Percentiles rank a stretch among this genome's conserved stretches.
Conservation (phyloP, 306 rosid species). For the Geum urbanum region DNA sequence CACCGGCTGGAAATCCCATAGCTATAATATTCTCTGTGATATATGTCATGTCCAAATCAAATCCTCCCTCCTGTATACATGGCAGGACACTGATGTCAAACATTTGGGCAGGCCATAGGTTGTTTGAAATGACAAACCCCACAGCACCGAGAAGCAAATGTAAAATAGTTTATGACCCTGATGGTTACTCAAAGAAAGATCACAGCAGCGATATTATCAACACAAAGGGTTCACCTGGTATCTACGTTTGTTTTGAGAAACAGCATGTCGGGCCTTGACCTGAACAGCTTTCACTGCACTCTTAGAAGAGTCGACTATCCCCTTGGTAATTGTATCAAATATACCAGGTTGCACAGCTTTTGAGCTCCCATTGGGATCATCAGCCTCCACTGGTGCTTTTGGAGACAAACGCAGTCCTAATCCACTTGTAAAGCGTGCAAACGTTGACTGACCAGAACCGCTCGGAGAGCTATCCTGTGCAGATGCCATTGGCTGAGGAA, state of each 20-base stretch:
- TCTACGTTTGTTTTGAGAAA: slow-evolving; percentile 96
- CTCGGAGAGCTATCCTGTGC: slow-evolving; percentile 58
- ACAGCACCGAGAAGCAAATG: not conserved
- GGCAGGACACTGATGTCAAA: slow-evolving; percentile 16
- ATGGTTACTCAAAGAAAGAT: not conserved
- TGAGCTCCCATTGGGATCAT: slow-evolving; percentile 45
- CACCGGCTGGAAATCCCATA: slow-evolving; percentile 99
- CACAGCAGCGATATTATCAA: slow-evolving; percentile 2
- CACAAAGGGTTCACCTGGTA: slow-evolving; percentile 64
- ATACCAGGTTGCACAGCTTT: slow-evolving; percentile 58
- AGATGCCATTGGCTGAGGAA: slow-evolving; percentile 61
- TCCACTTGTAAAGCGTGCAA: slow-evolving; percentile 85
- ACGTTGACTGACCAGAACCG: slow-evolving; percentile 70
- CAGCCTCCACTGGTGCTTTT: slow-evolving; percentile 48
- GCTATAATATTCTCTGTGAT: slow-evolving; percentile 97
- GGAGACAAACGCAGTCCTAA: slow-evolving; percentile 86
- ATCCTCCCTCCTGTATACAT: slow-evolving; percentile 79
- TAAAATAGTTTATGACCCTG: not conserved
- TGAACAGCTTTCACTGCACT: slow-evolving; percentile 98
- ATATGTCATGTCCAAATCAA: slow-evolving; percentile 97
- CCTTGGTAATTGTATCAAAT: slow-evolving; percentile 73
- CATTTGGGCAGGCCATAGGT: not conserved
- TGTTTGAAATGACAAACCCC: not conserved
- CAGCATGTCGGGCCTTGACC: slow-evolving; percentile 94
- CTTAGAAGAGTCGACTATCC: slow-evolving; percentile 83